Percentiles rank a stretch among this genome's conserved stretches.
phyloP scores from a whole-genome alignment of 75 land plant genomes.

The Chamaecyparis obtusa region DNA sequence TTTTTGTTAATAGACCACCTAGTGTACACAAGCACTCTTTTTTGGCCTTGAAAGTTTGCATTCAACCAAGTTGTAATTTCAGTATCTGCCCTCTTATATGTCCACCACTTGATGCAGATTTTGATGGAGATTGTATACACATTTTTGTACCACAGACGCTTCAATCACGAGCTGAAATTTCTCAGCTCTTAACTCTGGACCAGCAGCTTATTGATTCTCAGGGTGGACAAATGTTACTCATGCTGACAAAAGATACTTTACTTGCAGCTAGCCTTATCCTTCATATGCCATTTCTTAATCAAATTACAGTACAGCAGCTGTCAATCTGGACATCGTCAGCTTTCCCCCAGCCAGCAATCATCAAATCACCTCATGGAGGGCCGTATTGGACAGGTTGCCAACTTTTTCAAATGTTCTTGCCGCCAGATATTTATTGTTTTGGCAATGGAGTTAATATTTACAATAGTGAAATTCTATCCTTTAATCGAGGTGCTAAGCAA shows the following conservation, averaged over 20 bases:
- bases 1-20: constrained; percentile 84
- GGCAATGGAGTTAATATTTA: constrained; percentile 41
- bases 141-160: constrained; percentile 87
- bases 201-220: constrained; percentile 73
- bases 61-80: constrained; percentile 59
- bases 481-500: constrained; percentile 8
- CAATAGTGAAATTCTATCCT: constrained; percentile 41
- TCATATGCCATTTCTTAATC: constrained; percentile 29
- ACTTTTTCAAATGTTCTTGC: constrained; percentile 54
- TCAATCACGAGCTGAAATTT: constrained; percentile 67
- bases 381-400: constrained; percentile 75
- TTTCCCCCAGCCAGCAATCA: constrained; percentile 58
- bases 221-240: constrained; percentile 60
- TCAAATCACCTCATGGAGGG: constrained; percentile 39
- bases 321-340: constrained; percentile 39
- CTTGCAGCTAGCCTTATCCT: constrained; percentile 38
- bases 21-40: constrained; percentile 88
- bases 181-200: constrained; percentile 69
- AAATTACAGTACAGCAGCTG: constrained; percentile 60
- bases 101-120: constrained; percentile 85
- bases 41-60: constrained; percentile 61
- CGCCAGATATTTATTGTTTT: constrained; percentile 32
- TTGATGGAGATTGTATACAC: constrained; percentile 93
- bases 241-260: constrained; percentile 38
- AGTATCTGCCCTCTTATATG: constrained; percentile 87